Evolutionary conservation across 2,329 filamentous ascomycete species (phyloP).

Genomic region (Pseudodiploospora longispora): DNA sequence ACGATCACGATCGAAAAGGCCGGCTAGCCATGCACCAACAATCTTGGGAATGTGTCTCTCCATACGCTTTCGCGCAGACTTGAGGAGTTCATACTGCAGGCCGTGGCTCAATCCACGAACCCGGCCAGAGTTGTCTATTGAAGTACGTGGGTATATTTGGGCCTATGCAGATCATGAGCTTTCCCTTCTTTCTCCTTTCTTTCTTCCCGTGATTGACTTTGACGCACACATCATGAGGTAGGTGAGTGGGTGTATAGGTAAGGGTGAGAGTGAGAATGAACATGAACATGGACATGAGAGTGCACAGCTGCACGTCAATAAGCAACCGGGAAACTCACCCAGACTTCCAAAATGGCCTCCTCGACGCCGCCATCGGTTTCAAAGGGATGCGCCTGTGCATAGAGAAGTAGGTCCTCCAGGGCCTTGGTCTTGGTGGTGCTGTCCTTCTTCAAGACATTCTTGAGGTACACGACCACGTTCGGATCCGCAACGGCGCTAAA

Average conservation of each 20-base stretch:
- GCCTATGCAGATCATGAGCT: constrained; percentile 43
- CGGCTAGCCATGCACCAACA: constrained; percentile 85
- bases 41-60: constrained; percentile 69
- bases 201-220: too few species aligned
- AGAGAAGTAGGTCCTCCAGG: constrained; percentile 70
- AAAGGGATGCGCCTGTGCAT: constrained; percentile 47
- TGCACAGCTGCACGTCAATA: too few species aligned
- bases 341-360: constrained; percentile 77
- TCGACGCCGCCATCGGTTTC: constrained; percentile 58
- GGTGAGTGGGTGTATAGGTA: not conserved
- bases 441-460: constrained; percentile 89
- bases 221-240: too few species aligned
- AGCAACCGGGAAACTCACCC: constrained; percentile 45
- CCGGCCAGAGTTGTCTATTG: constrained; percentile 80
- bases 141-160: constrained; percentile 77
- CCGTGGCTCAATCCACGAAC: constrained; percentile 81
- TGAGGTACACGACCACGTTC: constrained; percentile 81
- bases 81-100: constrained; percentile 57
- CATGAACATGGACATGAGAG: not conserved
- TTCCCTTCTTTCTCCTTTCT: not conserved
- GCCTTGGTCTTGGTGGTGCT: constrained; percentile 86
- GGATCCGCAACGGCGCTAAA: constrained; percentile 69
- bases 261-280: not conserved
- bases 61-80: constrained; percentile 69
- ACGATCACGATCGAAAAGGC: constrained; percentile 78